These are phyloP conservation scores for Naganishia sp. DNA, from an alignment of 1,284 basidiomycete genomes.

Conservation along the genomic window DNA sequence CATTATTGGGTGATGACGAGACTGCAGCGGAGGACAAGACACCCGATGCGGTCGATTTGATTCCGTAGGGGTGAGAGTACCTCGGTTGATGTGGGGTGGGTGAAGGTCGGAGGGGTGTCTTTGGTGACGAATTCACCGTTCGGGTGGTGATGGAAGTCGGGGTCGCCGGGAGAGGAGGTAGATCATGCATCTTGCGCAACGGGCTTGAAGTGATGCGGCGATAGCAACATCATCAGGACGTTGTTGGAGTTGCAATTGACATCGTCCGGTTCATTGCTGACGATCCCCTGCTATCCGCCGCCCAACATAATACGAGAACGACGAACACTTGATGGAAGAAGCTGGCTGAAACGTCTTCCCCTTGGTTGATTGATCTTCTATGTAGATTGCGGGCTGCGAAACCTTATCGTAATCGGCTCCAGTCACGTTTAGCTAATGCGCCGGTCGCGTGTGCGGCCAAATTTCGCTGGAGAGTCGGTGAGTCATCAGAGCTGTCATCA, in stretches of 20 bases:
- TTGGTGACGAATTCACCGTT: neutral
- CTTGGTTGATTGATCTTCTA: constrained; percentile 3
- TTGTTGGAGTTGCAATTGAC: neutral
- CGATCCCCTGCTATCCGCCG: neutral
- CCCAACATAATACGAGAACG: neutral
- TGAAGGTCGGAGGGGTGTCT: constrained; percentile 6
- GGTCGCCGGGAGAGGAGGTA: neutral
- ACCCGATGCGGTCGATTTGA: constrained; percentile 13
- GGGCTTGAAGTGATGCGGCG: neutral
- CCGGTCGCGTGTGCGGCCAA: neutral
- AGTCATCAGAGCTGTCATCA: no score
- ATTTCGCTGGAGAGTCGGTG: neutral
- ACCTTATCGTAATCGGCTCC: neutral
- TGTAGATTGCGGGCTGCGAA: neutral
- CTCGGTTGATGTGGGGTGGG: constrained; percentile 14
- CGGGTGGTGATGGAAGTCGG: neutral
- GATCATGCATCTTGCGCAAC: neutral
- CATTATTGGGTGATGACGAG: constrained; percentile 17
- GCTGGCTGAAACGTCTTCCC: neutral
- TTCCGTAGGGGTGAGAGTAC: constrained; percentile 24
- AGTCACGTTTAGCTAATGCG: neutral
- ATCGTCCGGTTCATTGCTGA: neutral
- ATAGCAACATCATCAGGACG: neutral
- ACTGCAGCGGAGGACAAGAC: constrained; percentile 16
- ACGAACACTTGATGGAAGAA: constrained; percentile 3